Evolutionary conservation across 2,329 filamentous ascomycete species (phyloP).

Genomic region (Emmonsia crescens): DNA sequence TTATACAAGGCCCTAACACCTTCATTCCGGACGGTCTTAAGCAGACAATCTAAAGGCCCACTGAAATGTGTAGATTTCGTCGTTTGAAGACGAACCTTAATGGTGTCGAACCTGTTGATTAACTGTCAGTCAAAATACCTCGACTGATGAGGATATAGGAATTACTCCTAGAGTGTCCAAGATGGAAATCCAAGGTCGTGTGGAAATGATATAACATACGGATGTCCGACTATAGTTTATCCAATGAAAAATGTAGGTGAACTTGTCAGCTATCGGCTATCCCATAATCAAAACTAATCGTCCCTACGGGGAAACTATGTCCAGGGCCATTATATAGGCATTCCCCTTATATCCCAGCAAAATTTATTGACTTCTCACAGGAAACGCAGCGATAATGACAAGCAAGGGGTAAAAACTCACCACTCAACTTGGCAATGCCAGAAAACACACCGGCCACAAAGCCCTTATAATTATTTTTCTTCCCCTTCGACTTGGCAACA

Average conservation of each 20-base stretch:
- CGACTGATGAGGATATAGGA: background rate
- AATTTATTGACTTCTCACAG: background rate
- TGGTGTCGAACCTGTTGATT: slow-evolving; percentile 66
- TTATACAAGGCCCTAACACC: slow-evolving; percentile 84
- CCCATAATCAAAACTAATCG: background rate
- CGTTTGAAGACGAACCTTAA: slow-evolving; percentile 93
- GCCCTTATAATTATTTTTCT: slow-evolving; percentile 65
- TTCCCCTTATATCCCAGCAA: background rate
- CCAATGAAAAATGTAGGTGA: background rate
- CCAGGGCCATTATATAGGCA: background rate
- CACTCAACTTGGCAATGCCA: slow-evolving; percentile 78
- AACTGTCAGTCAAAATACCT: background rate
- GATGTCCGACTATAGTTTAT: slow-evolving; percentile 44
- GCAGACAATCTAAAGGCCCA: slow-evolving; percentile 74
- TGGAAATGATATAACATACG: slow-evolving; percentile 30
- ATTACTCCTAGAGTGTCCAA: background rate
- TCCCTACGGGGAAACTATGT: background rate
- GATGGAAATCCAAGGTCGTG: background rate
- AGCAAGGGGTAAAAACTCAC: slow-evolving; percentile 38
- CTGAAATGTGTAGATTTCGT: slow-evolving; percentile 65
- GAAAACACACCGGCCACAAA: slow-evolving; percentile 96
- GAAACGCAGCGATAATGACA: background rate
- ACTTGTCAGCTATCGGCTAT: slow-evolving; percentile 7
- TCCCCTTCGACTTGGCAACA: slow-evolving; percentile 4
- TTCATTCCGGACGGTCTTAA: slow-evolving; percentile 77